phyloP scores from a whole-genome alignment of 23 red algal genomes.

The Gracilaria domingensis region DNA sequence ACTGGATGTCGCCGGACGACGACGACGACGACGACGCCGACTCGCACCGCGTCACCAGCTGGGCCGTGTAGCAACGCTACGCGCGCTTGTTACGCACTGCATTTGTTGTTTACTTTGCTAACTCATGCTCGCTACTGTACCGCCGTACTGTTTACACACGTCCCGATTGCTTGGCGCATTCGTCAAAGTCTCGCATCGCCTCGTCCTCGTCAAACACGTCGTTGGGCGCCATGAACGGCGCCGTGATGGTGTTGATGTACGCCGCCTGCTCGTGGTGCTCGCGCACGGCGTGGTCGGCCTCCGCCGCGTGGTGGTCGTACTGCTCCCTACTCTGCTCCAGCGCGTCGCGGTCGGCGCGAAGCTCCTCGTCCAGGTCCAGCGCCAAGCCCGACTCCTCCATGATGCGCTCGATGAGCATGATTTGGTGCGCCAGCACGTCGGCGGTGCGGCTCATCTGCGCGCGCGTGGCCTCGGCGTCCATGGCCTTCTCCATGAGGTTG shows the following conservation, averaged over 20 bases:
- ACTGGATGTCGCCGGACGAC: slow-evolving; percentile 21
- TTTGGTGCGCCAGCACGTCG: slow-evolving; percentile 45
- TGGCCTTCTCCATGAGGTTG: neutral
- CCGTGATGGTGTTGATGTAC: slow-evolving; percentile 56
- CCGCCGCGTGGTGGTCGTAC: slow-evolving; percentile 34
- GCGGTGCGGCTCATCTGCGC: slow-evolving; percentile 22
- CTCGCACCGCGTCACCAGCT: slow-evolving; percentile 58
- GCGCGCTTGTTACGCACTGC: too few relatives aligned
- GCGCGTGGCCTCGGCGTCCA: slow-evolving; percentile 23
- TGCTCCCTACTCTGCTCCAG: slow-evolving; percentile 51
- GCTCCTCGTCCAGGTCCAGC: slow-evolving; percentile 57
- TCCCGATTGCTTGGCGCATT: slow-evolving; percentile 61
- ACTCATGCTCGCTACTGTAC: neutral
- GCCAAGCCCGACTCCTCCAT: slow-evolving; percentile 67
- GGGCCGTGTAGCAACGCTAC: slow-evolving; percentile 73
- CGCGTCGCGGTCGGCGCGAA: slow-evolving; percentile 25
- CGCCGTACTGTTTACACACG: neutral
- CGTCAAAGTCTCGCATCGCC: slow-evolving; percentile 65
- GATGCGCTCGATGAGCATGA: slow-evolving; percentile 65
- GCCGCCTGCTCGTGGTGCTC: slow-evolving; percentile 40
- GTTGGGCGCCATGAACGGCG: slow-evolving; percentile 64
- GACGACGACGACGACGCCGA: slow-evolving; percentile 55
- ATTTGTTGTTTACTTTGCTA: neutral
- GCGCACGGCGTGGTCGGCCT: slow-evolving; percentile 34
- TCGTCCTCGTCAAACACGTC: slow-evolving; percentile 68